These are phyloP conservation scores for Bjerkandera adusta DNA, from an alignment of 1,284 basidiomycete genomes.

Conservation along the genomic window DNA sequence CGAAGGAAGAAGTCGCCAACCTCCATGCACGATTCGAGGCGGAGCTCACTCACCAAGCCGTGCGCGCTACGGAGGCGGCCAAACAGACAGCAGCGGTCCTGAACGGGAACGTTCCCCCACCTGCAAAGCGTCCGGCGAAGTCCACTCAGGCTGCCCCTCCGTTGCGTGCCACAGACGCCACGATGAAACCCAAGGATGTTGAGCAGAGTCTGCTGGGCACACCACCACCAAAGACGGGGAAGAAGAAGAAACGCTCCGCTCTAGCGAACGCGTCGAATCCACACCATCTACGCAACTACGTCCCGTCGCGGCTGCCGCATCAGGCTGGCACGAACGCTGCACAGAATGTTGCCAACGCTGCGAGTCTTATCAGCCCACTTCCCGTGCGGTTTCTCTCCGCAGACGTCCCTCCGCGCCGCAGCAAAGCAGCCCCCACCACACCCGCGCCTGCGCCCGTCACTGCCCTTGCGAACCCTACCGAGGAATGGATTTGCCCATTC, in stretches of 20 bases:
- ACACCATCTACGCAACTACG: conserved; percentile 86
- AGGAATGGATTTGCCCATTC: conserved; percentile 88
- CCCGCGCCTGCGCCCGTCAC: conserved; percentile 31
- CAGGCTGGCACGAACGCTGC: conserved; percentile 41
- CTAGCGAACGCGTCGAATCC: conserved; percentile 88
- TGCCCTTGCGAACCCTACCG: conserved; percentile 57
- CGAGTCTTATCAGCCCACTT: conserved; percentile 53
- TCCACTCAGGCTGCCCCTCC: too few species aligned
- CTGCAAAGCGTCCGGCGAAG: conserved; percentile 39
- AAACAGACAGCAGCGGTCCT: conserved; percentile 41
- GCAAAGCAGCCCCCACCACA: conserved; percentile 28
- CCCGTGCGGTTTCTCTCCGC: conserved; percentile 67
- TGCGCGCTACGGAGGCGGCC: conserved; percentile 51
- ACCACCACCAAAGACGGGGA: conserved; percentile 41
- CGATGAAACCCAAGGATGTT: conserved; percentile 33
- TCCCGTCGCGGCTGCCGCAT: conserved; percentile 73
- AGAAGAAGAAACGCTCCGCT: conserved; percentile 88
- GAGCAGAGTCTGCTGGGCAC: conserved; percentile 37
- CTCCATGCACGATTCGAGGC: conserved; percentile 67
- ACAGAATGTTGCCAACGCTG: conserved; percentile 38
- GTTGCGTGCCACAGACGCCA: conserved; percentile 31
- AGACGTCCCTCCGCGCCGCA: conserved; percentile 55
- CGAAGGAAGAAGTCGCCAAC: conserved; percentile 61
- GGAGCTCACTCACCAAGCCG: conserved; percentile 66
- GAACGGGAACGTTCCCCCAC: conserved; percentile 23